phyloP scores from a whole-genome alignment of 2,329 filamentous ascomycete species.

The Neofusicoccum laricinum region DNA sequence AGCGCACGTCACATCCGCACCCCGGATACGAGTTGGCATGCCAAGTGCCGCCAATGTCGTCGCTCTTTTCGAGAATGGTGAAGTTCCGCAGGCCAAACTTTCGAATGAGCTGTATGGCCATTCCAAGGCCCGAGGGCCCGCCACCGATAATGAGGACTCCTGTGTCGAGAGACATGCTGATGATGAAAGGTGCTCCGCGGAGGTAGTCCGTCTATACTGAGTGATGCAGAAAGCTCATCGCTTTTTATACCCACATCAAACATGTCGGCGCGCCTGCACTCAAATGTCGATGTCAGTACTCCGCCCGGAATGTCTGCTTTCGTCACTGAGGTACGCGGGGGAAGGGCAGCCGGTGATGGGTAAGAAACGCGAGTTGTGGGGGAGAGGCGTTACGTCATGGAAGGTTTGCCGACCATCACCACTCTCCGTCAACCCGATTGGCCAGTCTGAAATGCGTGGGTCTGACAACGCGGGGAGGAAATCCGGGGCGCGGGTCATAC shows the following conservation, averaged over 20 bases:
- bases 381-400: not conserved
- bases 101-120: conserved; percentile 46
- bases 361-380: not conserved
- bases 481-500: no score
- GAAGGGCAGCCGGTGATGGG: not conserved
- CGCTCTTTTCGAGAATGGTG: conserved; percentile 44
- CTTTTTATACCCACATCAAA: not conserved
- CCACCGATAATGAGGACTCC: conserved; percentile 52
- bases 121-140: conserved; percentile 47
- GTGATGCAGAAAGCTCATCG: not conserved
- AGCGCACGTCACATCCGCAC: conserved; percentile 31
- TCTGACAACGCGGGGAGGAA: no score
- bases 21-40: conserved; percentile 33
- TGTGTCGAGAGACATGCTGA: not conserved
- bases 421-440: no score
- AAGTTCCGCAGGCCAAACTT: conserved; percentile 38
- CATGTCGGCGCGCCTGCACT: not conserved
- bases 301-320: not conserved
- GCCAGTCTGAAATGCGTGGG: no score
- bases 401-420: not conserved
- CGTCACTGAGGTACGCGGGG: not conserved
- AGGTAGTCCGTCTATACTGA: not conserved
- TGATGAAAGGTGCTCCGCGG: not conserved
- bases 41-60: conserved; percentile 37
- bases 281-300: not conserved